phyloP scores from a whole-genome alignment of 1,284 basidiomycete species.

The Heliocybe sulcata region DNA sequence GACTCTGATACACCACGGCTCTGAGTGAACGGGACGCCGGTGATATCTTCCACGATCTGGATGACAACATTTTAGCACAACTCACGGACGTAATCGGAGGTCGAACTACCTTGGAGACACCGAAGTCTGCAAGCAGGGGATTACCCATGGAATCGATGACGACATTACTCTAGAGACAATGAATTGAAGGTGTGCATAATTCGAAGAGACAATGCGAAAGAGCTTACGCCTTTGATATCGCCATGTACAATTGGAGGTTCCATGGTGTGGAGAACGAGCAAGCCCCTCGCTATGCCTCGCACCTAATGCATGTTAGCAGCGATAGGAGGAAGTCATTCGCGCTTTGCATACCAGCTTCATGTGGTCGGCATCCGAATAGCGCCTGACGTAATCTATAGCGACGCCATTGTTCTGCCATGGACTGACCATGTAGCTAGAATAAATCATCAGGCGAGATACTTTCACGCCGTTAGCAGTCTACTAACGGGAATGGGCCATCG shows the following conservation, averaged over 20 bases:
- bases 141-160: constrained; percentile 13
- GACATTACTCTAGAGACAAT: constrained; percentile 10
- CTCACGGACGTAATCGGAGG: background rate
- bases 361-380: background rate
- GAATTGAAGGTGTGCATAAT: background rate
- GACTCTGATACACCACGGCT: constrained; percentile 40
- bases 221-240: constrained; percentile 6
- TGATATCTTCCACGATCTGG: constrained; percentile 48
- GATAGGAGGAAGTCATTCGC: background rate
- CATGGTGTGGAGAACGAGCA: constrained; percentile 13
- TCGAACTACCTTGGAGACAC: constrained; percentile 11
- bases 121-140: constrained; percentile 15
- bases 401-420: constrained; percentile 33
- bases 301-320: constrained; percentile 8
- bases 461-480: background rate
- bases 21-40: constrained; percentile 44
- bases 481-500: constrained; percentile 47
- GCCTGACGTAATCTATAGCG: constrained; percentile 2
- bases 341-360: background rate
- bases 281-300: constrained; percentile 13
- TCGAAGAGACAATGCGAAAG: background rate
- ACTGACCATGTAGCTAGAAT: constrained; percentile 41
- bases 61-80: constrained; percentile 2
- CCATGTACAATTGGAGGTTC: constrained; percentile 11
- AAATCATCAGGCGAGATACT: background rate